Percentiles rank a stretch among this genome's conserved stretches.
phyloP scores from a whole-genome alignment of 2,329 filamentous ascomycete species.

The Arachnopeziza araneosa region DNA sequence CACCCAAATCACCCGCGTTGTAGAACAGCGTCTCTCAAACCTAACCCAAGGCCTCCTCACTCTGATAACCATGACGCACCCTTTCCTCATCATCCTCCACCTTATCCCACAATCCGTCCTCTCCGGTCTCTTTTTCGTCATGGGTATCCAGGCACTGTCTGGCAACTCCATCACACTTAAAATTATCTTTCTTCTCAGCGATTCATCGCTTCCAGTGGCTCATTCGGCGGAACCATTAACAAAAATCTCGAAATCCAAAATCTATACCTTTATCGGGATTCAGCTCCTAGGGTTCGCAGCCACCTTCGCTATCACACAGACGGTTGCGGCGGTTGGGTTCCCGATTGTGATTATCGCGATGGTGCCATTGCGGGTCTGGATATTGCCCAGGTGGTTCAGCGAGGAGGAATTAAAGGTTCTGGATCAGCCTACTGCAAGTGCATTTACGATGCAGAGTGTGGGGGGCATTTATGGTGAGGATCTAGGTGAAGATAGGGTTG shows the following conservation, averaged over 20 bases:
- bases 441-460: constrained; percentile 30
- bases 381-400: constrained; percentile 35
- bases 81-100: constrained; percentile 67
- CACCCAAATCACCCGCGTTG: constrained; percentile 54
- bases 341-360: constrained; percentile 38
- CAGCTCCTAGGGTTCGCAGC: constrained; percentile 68
- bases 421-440: constrained; percentile 65
- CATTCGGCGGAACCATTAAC: constrained; percentile 53
- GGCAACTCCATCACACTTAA: constrained; percentile 74
- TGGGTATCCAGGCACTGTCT: constrained; percentile 73
- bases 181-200: constrained; percentile 62
- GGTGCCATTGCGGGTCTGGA: constrained; percentile 25
- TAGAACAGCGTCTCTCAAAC: constrained; percentile 76
- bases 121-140: constrained; percentile 77
- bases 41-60: constrained; percentile 72
- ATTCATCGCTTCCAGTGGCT: constrained; percentile 50
- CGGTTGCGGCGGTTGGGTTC: constrained; percentile 76
- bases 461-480: constrained; percentile 33
- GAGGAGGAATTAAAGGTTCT: constrained; percentile 23
- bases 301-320: constrained; percentile 79
- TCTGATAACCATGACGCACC: constrained; percentile 72
- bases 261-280: constrained; percentile 66
- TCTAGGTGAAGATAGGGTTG: constrained; percentile 1
- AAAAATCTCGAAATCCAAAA: constrained; percentile 54
- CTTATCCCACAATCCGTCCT: constrained; percentile 75